Evolutionary conservation across 2,329 filamentous ascomycete genomes (phyloP).

Genomic region (Cladorrhinum sp.): DNA sequence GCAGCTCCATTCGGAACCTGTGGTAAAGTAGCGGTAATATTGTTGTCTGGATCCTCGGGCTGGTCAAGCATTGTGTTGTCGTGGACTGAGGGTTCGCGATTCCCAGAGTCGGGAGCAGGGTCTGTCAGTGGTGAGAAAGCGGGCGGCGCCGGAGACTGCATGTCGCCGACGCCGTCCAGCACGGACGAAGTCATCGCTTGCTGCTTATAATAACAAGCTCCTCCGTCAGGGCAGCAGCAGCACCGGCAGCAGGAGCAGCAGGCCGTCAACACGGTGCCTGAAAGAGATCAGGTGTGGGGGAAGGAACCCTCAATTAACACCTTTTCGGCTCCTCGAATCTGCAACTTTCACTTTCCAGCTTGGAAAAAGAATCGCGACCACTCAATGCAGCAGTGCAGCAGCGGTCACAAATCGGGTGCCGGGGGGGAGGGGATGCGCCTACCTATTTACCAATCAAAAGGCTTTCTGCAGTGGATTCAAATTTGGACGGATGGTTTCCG

Average conservation of each 20-base stretch:
- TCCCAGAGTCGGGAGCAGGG: conserved; percentile 20
- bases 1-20: no score
- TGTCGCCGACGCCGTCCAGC: conserved; percentile 25
- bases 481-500: conserved; percentile 15
- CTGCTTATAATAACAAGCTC: conserved; percentile 47
- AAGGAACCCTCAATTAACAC: neutral
- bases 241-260: no score
- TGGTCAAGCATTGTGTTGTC: conserved; percentile 2
- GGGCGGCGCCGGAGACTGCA: conserved; percentile 28
- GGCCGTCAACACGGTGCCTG: neutral
- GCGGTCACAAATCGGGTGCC: conserved; percentile 15
- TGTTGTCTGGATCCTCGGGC: neutral
- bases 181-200: conserved; percentile 61
- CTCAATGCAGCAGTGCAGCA: neutral
- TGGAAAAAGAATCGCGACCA: neutral
- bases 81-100: conserved; percentile 22
- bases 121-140: conserved; percentile 29
- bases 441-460: conserved; percentile 7
- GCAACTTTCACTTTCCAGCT: neutral
- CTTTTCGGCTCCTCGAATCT: neutral
- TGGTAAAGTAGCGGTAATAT: no score
- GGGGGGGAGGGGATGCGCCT: conserved; percentile 19
- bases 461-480: conserved; percentile 12
- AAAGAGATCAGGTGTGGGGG: neutral
- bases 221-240: conserved; percentile 43